Conservation (phyloP, 2,329 filamentous ascomycete genomes). For the Knoxdaviesia proteae region DNA sequence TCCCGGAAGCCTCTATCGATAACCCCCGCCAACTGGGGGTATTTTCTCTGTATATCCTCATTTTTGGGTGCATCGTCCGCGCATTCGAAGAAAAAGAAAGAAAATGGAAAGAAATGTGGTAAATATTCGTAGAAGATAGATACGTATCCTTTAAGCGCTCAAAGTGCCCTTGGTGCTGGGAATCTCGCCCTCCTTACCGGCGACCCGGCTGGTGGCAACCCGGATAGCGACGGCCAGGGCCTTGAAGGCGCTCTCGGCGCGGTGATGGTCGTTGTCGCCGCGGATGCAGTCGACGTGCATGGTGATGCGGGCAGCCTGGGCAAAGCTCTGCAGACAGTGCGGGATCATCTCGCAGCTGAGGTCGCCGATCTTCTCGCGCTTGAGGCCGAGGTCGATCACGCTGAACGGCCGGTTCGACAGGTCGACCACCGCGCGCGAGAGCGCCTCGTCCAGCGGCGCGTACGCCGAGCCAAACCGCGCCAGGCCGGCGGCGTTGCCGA, state of each 20-base stretch:
- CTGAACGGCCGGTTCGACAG: conserved; percentile 78
- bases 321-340: conserved; percentile 87
- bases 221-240: conserved; percentile 73
- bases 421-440: conserved; percentile 85
- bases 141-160: conserved; percentile 22
- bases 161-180: conserved; percentile 92
- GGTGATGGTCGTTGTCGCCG: conserved; percentile 87
- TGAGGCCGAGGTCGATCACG: conserved; percentile 66
- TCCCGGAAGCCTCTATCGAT: too few relatives aligned
- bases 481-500: conserved; percentile 60
- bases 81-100: too few relatives aligned
- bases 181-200: conserved; percentile 74
- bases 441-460: conserved; percentile 82
- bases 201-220: conserved; percentile 52
- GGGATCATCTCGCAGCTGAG: conserved; percentile 93
- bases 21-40: too few relatives aligned
- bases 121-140: too few relatives aligned
- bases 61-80: too few relatives aligned
- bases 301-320: conserved; percentile 75
- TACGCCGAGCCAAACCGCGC: conserved; percentile 85
- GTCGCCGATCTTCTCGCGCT: conserved; percentile 83
- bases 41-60: too few relatives aligned
- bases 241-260: conserved; percentile 94
- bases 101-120: too few relatives aligned
- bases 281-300: conserved; percentile 83